A percentile compares a stretch with the other conserved stretches of the same genome.
These are phyloP conservation scores for Ceratocystis lukuohia DNA, from an alignment of 2,329 filamentous ascomycete species.

Conservation along the genomic window DNA sequence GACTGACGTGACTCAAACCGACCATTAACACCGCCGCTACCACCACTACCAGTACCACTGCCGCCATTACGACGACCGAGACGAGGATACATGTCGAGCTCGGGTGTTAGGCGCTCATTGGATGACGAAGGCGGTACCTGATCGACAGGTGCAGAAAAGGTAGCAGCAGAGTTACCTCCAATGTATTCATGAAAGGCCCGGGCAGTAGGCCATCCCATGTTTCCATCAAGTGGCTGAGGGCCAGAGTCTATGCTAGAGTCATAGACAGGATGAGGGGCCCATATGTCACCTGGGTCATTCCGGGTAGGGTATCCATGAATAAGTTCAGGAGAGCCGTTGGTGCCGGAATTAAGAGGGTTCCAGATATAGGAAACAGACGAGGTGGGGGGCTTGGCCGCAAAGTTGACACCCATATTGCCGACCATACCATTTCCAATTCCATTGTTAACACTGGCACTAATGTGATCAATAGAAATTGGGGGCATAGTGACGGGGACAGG, in stretches of 20 bases:
- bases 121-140: background rate
- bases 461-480: background rate
- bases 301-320: background rate
- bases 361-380: conserved; percentile 2
- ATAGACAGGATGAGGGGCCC: background rate
- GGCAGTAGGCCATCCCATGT: background rate
- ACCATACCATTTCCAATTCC: background rate
- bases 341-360: background rate
- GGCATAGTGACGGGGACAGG: background rate
- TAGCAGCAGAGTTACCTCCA: background rate
- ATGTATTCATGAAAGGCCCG: conserved; percentile 3
- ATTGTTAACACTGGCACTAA: background rate
- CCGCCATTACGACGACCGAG: background rate
- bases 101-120: conserved; percentile 4
- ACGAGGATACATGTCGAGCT: conserved; percentile 4
- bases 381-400: background rate
- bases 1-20: conserved; percentile 5
- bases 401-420: background rate
- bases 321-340: background rate
- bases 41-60: background rate
- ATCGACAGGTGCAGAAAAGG: background rate
- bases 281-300: background rate
- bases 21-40: background rate
- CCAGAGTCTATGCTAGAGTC: background rate
- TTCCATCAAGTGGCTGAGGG: background rate